phyloP scores from a whole-genome alignment of 352 stramenopile genomes.

The Globisporangium ultimum region DNA sequence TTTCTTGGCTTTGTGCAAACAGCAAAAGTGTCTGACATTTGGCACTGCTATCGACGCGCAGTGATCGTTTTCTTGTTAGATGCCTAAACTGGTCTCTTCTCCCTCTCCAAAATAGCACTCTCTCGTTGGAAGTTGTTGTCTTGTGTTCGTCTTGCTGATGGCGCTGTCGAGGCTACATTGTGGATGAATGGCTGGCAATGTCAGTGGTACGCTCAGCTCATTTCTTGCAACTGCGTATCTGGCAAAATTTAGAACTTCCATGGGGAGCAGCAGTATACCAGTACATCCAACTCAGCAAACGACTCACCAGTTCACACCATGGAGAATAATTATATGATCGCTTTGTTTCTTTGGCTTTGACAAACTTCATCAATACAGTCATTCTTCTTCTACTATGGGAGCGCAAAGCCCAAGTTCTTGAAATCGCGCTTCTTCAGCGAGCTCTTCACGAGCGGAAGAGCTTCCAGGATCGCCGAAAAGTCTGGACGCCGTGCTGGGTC shows the following conservation, averaged over 20 bases:
- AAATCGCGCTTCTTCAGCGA: slow-evolving; percentile 86
- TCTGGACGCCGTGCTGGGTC: slow-evolving; percentile 68
- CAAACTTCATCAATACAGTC: slow-evolving; percentile 7
- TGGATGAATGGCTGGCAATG: background rate
- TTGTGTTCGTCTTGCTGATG: too few relatives aligned
- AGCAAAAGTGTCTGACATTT: background rate
- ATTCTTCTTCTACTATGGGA: slow-evolving; percentile 21
- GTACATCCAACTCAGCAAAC: slow-evolving; percentile 1
- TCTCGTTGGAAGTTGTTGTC: too few relatives aligned
- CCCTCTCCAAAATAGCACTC: background rate
- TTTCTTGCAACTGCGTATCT: too few relatives aligned
- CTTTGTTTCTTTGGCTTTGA: background rate
- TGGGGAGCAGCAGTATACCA: background rate
- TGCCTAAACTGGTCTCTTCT: too few relatives aligned
- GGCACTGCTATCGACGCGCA: background rate
- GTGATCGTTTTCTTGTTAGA: background rate
- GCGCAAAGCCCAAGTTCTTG: slow-evolving; percentile 75
- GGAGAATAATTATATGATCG: slow-evolving; percentile 15
- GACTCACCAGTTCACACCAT: slow-evolving; percentile 2
- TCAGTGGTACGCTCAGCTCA: too few relatives aligned
- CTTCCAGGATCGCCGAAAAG: slow-evolving; percentile 74
- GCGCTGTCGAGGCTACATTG: background rate
- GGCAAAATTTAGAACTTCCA: too few relatives aligned
- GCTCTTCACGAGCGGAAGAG: slow-evolving; percentile 70
- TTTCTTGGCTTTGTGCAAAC: background rate